A percentile compares a stretch with the other conserved stretches of the same genome.
Evolutionary conservation across 495 filamentous ascomycete genomes (phyloP).

Genomic region (Delitschia confertaspora): DNA sequence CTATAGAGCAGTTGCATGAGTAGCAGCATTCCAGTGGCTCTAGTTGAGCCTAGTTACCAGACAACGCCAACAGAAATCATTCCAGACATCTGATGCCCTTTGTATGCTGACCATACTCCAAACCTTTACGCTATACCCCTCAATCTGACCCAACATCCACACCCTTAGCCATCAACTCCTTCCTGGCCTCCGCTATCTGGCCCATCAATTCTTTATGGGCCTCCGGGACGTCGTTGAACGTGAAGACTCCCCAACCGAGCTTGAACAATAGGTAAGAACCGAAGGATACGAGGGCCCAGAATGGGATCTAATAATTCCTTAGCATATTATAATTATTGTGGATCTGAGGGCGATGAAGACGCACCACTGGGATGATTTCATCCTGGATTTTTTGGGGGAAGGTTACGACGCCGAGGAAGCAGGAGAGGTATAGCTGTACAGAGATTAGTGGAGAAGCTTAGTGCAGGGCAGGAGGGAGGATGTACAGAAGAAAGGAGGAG

Average conservation of each 20-base stretch:
- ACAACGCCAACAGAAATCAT: neutral
- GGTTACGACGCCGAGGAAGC: constrained; percentile 78
- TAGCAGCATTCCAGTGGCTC: neutral
- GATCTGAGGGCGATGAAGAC: constrained; percentile 3
- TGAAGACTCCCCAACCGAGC: constrained; percentile 82
- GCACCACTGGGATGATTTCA: constrained; percentile 64
- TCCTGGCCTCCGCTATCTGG: constrained; percentile 63
- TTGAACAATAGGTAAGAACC: constrained; percentile 89
- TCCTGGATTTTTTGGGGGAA: constrained; percentile 63
- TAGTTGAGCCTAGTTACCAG: neutral
- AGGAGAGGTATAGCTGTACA: constrained; percentile 71
- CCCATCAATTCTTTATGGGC: constrained; percentile 83
- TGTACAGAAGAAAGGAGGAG: constrained; percentile 81
- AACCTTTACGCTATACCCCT: neutral
- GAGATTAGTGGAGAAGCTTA: constrained; percentile 11
- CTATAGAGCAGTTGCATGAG: constrained; percentile 2
- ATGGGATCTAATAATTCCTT: constrained; percentile 52
- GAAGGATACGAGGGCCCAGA: constrained; percentile 86
- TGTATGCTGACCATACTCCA: neutral
- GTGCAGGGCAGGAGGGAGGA: constrained; percentile 7
- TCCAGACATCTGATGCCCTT: constrained; percentile 2
- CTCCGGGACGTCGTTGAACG: constrained; percentile 91
- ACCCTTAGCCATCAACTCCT: constrained; percentile 56
- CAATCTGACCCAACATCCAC: constrained; percentile 58
- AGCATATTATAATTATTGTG: constrained; percentile 6